Percentiles rank a stretch among this genome's conserved stretches.
These are phyloP conservation scores for Paspalum vaginatum DNA, from an alignment of 176 grass and related monocot genomes.

Conservation along the genomic window DNA sequence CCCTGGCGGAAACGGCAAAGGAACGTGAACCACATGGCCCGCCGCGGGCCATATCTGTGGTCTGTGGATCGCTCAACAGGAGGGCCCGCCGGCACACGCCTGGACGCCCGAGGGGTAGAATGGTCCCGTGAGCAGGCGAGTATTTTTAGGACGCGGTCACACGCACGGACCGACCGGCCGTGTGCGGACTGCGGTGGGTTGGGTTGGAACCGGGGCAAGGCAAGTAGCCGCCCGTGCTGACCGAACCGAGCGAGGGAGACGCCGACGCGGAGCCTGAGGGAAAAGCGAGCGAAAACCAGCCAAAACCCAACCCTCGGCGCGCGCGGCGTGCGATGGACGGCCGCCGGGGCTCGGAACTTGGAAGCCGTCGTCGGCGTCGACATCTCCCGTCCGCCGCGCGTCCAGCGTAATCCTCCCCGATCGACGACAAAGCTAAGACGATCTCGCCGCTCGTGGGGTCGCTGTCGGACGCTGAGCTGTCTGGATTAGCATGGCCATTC, in stretches of 20 bases:
- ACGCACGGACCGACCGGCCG: neutral
- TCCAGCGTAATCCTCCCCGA: neutral
- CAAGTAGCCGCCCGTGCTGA: constrained; percentile 59
- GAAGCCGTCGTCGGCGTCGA: constrained; percentile 9
- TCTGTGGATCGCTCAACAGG: neutral
- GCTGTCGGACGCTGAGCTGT: constrained; percentile 45
- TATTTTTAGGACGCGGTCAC: neutral
- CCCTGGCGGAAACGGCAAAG: neutral
- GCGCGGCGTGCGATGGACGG: constrained; percentile 3
- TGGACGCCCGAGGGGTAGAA: constrained; percentile 9
- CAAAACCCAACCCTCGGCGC: neutral
- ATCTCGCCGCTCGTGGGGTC: neutral
- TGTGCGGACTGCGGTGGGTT: neutral
- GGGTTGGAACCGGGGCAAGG: constrained; percentile 11
- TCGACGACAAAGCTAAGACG: neutral
- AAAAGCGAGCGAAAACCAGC: constrained; percentile 9
- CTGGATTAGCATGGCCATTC: constrained; percentile 48
- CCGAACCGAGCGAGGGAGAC: neutral
- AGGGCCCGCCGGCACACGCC: neutral
- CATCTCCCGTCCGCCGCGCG: constrained; percentile 2
- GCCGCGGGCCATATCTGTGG: neutral
- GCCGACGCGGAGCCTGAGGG: constrained; percentile 15
- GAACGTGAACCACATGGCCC: constrained; percentile 29
- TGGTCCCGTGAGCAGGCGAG: neutral
- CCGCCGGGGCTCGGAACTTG: neutral